A percentile compares a stretch with the other conserved stretches of the same genome.
Evolutionary conservation across 106 monocot species (phyloP).

Genomic region (Apostasia ramifera): DNA sequence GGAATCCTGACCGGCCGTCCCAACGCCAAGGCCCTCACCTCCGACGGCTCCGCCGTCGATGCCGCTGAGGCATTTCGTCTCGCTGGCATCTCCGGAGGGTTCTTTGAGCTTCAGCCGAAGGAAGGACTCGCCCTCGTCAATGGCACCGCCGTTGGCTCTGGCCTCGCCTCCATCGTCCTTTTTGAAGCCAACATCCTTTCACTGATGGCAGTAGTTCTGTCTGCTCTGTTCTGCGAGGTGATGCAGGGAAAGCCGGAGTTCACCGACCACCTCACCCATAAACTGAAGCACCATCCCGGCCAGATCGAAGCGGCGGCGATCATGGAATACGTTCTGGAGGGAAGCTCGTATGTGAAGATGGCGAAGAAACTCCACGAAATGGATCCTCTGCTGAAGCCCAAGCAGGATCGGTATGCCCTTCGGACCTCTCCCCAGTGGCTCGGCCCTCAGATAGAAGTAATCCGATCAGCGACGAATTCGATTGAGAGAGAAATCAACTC

Average conservation of each 20-base stretch:
- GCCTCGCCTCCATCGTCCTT: constrained; percentile 62
- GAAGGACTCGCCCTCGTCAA: constrained; percentile 51
- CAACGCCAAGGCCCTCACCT: constrained; percentile 14
- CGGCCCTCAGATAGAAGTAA: constrained; percentile 20
- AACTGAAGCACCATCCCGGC: constrained; percentile 42
- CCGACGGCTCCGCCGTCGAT: constrained; percentile 17
- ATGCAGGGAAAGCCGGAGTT: neutral
- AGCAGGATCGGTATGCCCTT: too few relatives aligned
- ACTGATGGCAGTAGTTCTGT: constrained; percentile 19
- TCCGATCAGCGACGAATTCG: constrained; percentile 21
- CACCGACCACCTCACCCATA: constrained; percentile 17
- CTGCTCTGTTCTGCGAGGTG: constrained; percentile 3
- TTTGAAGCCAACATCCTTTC: constrained; percentile 61
- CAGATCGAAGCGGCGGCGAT: constrained; percentile 41
- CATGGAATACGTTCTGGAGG: constrained; percentile 34
- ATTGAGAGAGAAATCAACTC: too few relatives aligned
- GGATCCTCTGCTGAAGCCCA: constrained; percentile 34
- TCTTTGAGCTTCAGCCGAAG: constrained; percentile 48
- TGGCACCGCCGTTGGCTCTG: constrained; percentile 88
- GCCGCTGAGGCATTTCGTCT: constrained; percentile 26
- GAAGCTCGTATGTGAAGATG: constrained; percentile 21
- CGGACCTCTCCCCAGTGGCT: too few relatives aligned
- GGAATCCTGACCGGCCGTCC: constrained; percentile 35
- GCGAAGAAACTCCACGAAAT: constrained; percentile 4
- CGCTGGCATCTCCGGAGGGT: constrained; percentile 8